phyloP scores from a whole-genome alignment of 306 rosid species.

The Dalbergia cultrata region DNA sequence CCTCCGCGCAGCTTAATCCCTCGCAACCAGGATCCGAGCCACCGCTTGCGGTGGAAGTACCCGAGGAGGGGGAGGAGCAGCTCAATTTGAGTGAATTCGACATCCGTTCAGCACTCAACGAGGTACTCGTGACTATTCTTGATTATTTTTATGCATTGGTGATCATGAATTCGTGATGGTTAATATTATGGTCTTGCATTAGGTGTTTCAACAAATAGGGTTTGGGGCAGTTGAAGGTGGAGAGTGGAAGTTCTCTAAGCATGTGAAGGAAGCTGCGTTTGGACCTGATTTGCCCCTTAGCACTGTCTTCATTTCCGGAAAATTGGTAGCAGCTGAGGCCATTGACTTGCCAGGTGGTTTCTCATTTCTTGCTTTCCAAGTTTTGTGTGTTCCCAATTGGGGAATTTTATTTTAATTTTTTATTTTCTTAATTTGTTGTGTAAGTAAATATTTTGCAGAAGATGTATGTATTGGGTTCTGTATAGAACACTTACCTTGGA shows the following conservation, averaged over 20 bases:
- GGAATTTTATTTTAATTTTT: neutral
- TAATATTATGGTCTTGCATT: neutral
- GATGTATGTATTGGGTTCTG: conserved; percentile 18
- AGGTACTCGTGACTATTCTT: conserved; percentile 52
- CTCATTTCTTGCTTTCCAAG: conserved; percentile 38
- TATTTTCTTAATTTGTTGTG: too few species aligned
- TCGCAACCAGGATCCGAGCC: conserved; percentile 46
- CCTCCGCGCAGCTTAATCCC: conserved; percentile 61
- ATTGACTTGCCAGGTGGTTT: conserved; percentile 55
- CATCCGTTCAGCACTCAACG: conserved; percentile 62
- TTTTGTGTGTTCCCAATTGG: conserved; percentile 17
- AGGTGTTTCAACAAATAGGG: conserved; percentile 66
- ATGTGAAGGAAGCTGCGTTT: conserved; percentile 80
- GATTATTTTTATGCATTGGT: neutral
- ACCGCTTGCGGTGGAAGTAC: conserved; percentile 39
- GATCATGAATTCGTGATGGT: conserved; percentile 16
- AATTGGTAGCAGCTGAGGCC: conserved; percentile 49
- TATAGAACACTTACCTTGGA: neutral
- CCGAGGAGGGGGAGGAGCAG: conserved; percentile 46
- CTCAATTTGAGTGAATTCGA: conserved; percentile 63
- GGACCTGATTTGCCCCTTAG: conserved; percentile 78
- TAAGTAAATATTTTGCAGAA: neutral
- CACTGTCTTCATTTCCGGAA: conserved; percentile 67
- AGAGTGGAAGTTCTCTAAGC: conserved; percentile 71
- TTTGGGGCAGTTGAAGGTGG: conserved; percentile 51